Evolutionary conservation across 495 filamentous ascomycete species (phyloP), one percentile per base, ranked within the genome.

Genomic region (Chaetomidium leptoderma): DNA sequence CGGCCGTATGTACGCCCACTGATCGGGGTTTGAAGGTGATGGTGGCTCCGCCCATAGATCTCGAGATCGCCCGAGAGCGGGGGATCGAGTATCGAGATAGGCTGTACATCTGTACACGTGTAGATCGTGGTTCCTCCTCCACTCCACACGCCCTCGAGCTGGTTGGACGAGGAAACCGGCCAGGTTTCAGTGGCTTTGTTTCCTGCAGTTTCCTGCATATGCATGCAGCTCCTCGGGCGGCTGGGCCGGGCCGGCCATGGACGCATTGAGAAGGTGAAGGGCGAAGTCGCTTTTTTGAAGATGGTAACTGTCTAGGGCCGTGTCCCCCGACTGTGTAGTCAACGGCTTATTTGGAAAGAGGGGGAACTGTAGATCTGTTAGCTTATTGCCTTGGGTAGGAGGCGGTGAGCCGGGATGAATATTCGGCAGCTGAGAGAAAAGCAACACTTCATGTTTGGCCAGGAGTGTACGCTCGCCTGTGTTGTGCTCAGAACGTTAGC

Each of bases 151-250:
- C 40, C 17, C 23, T 26, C 32, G 40, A 11, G 3, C 21, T 46
- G 43, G 43, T 29, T 29, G 24, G 14, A 27, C 26, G 19, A 27
- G 1, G 26, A 6, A n/a, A 27, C 43, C 23, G 43, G 43, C 4
- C 10, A 29, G 23, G 39, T n/a, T 19, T n/a, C 14, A 29, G 43
- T 29, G 43, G 43, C 26, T 29, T 27, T 21, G 5, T 43, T 11
- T 37, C 35, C 35, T 37, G 30, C 30, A 32, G 36, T 4, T 24
- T 47, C 14, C 44, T 49, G 46, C 46, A 49, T 49, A 51, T 51
- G 47, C 32, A 51, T 37, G 47, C 19, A 26, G 29, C 7, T 14
- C 3, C 17, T 33, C n/a, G n/a, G n/a, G 27, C 21, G 27, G 17
- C 45, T 32, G 29, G 45, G 16, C 39, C n/a, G n/a, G n/a, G n/a